phyloP scores from a whole-genome alignment of 768 basidiomycete species.

The Termitomyces heimii region DNA sequence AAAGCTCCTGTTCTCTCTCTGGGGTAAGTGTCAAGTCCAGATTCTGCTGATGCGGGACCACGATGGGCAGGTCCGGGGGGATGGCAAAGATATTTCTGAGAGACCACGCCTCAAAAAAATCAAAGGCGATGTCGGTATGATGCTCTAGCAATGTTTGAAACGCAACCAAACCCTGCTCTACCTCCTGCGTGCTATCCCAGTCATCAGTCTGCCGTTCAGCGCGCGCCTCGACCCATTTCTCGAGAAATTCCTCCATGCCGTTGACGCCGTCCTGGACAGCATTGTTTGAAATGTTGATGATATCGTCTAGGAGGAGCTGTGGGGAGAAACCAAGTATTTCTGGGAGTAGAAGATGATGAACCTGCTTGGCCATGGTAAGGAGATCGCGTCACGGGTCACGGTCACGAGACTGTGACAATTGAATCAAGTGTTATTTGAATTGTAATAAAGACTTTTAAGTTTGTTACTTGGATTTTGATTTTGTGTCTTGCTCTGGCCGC shows the following conservation, averaged over 20 bases:
- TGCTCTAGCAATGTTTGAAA: constrained; percentile 87
- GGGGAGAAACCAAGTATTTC: constrained; percentile 83
- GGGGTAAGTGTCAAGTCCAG: constrained; percentile 58
- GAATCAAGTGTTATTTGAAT: too few relatives aligned
- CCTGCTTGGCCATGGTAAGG: constrained; percentile 1
- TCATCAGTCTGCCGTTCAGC: constrained; percentile 35
- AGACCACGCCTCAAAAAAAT: constrained; percentile 89
- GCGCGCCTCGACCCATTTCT: constrained; percentile 68
- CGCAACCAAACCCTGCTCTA: constrained; percentile 75
- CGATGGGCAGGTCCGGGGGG: constrained; percentile 59
- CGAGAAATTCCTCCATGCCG: constrained; percentile 73
- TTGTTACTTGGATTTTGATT: not conserved
- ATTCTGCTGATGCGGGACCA: constrained; percentile 71
- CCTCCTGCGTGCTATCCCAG: constrained; percentile 61
- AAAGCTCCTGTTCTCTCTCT: constrained; percentile 54
- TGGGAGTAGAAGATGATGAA: constrained; percentile 49
- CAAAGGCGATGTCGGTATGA: constrained; percentile 87
- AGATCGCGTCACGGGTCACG: not conserved
- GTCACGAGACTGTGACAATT: not conserved
- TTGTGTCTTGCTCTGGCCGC: not conserved
- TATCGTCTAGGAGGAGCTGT: constrained; percentile 79
- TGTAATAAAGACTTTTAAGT: too few relatives aligned
- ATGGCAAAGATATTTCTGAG: constrained; percentile 84
- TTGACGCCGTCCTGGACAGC: constrained; percentile 74
- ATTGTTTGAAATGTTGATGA: constrained; percentile 78